Conservation (phyloP, 352 stramenopile species). For the Elongisporangium anandrum region DNA sequence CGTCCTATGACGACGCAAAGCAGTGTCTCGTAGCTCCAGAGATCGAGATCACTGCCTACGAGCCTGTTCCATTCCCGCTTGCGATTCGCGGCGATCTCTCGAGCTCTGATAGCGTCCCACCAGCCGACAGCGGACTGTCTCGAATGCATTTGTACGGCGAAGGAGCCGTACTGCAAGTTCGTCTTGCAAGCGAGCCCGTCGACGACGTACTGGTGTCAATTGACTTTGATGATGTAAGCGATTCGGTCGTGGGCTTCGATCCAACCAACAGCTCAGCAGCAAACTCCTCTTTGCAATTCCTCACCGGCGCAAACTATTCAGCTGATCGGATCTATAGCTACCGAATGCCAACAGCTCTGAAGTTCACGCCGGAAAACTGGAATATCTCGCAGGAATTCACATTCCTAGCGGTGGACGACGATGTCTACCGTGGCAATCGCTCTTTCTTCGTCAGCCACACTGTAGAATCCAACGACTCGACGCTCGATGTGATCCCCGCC, state of each 20-base stretch:
- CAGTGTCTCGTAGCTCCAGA: conserved; percentile 36
- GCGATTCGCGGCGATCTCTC: conserved; percentile 36
- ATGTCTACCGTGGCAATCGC: conserved; percentile 49
- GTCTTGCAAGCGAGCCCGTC: conserved; percentile 54
- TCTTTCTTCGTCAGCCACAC: conserved; percentile 30
- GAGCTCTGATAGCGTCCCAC: conserved; percentile 23
- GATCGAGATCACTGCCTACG: conserved; percentile 28
- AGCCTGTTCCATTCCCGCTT: conserved; percentile 42
- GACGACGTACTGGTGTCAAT: conserved; percentile 36
- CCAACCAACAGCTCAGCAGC: conserved; percentile 21
- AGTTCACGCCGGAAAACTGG: conserved; percentile 60
- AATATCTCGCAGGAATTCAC: conserved; percentile 41
- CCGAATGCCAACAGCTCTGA: conserved; percentile 32
- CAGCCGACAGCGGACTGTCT: conserved; percentile 32
- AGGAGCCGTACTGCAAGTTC: conserved; percentile 23
- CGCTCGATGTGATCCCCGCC: conserved; percentile 14
- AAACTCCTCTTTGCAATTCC: conserved; percentile 7
- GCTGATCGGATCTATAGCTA: conserved; percentile 24
- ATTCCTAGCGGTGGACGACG: conserved; percentile 58
- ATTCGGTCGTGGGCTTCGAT: conserved; percentile 33
- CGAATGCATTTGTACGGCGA: conserved; percentile 51
- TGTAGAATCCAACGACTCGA: conserved; percentile 21
- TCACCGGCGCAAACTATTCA: conserved; percentile 41
- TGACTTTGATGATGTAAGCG: conserved; percentile 18
- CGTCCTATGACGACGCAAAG: conserved; percentile 43